Conservation (phyloP, 331 rosid species). For the Malus hybrid region DNA sequence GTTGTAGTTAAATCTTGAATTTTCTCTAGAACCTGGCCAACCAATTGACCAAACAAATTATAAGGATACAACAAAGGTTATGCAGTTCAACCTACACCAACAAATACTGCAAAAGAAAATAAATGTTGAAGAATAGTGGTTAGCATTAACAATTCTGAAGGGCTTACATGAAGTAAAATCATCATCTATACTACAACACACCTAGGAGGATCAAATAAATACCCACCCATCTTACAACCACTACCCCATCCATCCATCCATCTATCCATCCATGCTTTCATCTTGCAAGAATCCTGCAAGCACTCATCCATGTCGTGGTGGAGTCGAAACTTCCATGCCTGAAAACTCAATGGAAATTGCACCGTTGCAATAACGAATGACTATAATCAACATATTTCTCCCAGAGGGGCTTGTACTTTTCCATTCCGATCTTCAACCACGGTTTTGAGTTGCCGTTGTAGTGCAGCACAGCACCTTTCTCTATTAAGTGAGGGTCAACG, state of each 20-base stretch:
- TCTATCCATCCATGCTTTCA: slow-evolving; percentile 1
- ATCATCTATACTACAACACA: slow-evolving; percentile 28
- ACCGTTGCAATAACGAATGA: slow-evolving; percentile 63
- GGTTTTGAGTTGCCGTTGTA: slow-evolving; percentile 94
- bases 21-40: too few relatives aligned
- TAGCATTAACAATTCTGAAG: slow-evolving; percentile 9
- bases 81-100: slow-evolving; percentile 4
- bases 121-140: not conserved
- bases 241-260: slow-evolving; percentile 17
- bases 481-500: slow-evolving; percentile 66
- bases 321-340: slow-evolving; percentile 16
- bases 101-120: not conserved
- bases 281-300: too few relatives aligned
- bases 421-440: slow-evolving; percentile 94
- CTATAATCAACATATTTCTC: slow-evolving; percentile 71
- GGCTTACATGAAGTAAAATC: not conserved
- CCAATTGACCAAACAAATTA: not conserved
- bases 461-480: slow-evolving; percentile 84
- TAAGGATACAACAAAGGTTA: not conserved
- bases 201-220: slow-evolving; percentile 14
- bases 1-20: too few relatives aligned
- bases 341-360: slow-evolving; percentile 73
- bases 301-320: not conserved
- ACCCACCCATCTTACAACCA: slow-evolving; percentile 23
- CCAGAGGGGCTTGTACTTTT: slow-evolving; percentile 91